These are phyloP conservation scores for Mortierella sp. DNA, from an alignment of 371 early-diverging fungal species.

Conservation along the genomic window DNA sequence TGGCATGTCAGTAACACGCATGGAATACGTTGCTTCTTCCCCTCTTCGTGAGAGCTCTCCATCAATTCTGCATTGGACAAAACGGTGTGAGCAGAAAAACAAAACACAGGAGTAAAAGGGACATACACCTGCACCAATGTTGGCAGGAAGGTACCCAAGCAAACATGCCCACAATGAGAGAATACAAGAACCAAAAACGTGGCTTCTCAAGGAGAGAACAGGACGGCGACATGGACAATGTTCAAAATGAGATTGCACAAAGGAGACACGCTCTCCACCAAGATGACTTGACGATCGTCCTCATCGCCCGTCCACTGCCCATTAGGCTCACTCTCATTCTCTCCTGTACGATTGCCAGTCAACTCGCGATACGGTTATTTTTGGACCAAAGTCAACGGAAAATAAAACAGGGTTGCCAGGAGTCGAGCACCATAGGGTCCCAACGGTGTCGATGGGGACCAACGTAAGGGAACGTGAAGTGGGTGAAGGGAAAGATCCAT, in stretches of 20 bases:
- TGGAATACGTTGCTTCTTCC: background rate
- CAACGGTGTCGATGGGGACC: too few species aligned
- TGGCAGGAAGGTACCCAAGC: background rate
- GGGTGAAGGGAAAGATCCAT: too few species aligned
- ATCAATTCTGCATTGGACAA: background rate
- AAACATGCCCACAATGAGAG: background rate
- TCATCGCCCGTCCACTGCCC: background rate
- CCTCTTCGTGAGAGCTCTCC: too few species aligned
- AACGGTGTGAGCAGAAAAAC: background rate
- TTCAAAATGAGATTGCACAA: conserved; percentile 6
- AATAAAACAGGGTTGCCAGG: conserved; percentile 1
- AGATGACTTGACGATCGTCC: background rate
- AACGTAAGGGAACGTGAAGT: too few species aligned
- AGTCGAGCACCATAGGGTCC: too few species aligned
- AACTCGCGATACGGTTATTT: background rate
- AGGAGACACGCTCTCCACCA: conserved; percentile 2
- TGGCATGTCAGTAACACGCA: background rate
- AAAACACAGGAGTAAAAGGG: conserved; percentile 7
- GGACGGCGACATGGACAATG: conserved; percentile 16
- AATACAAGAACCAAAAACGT: conserved; percentile 23
- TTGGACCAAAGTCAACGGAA: background rate
- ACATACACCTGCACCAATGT: background rate
- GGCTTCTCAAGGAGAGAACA: conserved; percentile 28
- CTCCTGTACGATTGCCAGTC: too few species aligned
- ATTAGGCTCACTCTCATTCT: too few species aligned